Evolutionary conservation across 2,329 filamentous ascomycete genomes (phyloP).

Genomic region (Helotiales sp.): DNA sequence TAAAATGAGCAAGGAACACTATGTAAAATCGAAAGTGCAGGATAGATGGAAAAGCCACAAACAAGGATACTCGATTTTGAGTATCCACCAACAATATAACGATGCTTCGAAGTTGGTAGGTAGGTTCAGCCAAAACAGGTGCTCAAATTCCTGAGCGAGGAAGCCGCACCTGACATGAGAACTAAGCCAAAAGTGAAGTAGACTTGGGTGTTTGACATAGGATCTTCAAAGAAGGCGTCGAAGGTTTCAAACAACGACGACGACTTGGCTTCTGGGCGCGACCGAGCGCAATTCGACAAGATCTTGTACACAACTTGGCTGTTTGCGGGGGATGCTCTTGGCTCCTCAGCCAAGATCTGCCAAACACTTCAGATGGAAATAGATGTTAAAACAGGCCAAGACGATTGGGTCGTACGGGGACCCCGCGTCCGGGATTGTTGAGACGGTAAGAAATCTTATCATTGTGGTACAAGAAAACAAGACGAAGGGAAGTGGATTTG

Average conservation of each 20-base stretch:
- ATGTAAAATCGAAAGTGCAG: too few species aligned
- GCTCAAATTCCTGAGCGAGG: too few species aligned
- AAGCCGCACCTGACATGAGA: too few species aligned
- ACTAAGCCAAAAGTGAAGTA: too few species aligned
- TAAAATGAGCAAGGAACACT: too few species aligned
- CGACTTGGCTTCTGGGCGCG: not conserved
- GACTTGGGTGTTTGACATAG: too few species aligned
- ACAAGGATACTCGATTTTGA: too few species aligned
- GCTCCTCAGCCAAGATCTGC: not conserved
- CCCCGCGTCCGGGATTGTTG: not conserved
- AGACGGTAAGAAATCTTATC: not conserved
- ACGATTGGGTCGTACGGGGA: not conserved
- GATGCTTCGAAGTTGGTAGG: too few species aligned
- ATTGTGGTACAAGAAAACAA: not conserved
- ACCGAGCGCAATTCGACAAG: not conserved
- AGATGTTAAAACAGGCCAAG: not conserved
- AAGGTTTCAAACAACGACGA: not conserved
- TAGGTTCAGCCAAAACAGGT: too few species aligned
- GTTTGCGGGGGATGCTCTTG: too few species aligned
- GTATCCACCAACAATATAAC: too few species aligned
- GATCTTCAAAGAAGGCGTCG: not conserved
- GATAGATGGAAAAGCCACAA: too few species aligned
- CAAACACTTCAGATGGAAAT: not conserved
- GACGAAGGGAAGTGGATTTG: not conserved
- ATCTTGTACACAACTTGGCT: not conserved